Conservation (phyloP, 176 grass and related monocot species). For the Oryza meridionalis region DNA sequence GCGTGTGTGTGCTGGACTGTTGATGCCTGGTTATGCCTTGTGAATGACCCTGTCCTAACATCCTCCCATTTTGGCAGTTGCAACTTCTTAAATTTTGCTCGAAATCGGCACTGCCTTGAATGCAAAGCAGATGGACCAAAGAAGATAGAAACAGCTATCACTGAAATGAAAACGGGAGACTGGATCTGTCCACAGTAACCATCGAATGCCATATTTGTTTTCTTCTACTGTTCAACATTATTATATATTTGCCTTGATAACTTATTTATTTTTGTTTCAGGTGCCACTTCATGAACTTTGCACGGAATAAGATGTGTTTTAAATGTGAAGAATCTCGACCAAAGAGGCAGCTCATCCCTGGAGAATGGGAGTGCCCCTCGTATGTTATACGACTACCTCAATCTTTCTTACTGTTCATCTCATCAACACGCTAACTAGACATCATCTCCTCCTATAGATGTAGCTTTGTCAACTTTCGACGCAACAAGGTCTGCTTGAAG, state of each 20-base stretch:
- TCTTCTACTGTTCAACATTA: not conserved
- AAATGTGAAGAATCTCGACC: constrained; percentile 73
- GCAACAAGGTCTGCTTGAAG: constrained; percentile 60
- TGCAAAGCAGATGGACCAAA: constrained; percentile 78
- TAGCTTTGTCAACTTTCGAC: constrained; percentile 57
- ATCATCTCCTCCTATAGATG: constrained; percentile 46
- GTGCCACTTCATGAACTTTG: constrained; percentile 85
- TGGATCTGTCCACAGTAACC: constrained; percentile 83
- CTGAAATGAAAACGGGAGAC: constrained; percentile 86
- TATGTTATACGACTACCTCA: constrained; percentile 39
- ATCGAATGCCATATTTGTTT: constrained; percentile 6
- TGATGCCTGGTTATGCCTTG: not conserved
- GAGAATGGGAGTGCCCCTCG: constrained; percentile 91
- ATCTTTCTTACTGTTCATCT: not conserved
- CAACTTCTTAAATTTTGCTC: constrained; percentile 81
- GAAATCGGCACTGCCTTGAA: constrained; percentile 59
- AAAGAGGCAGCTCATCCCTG: constrained; percentile 68
- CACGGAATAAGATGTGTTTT: constrained; percentile 75
- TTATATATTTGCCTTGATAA: constrained; percentile 21
- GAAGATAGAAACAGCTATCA: constrained; percentile 25
- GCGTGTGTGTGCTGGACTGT: not conserved
- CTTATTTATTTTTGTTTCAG: constrained; percentile 48
- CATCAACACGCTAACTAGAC: constrained; percentile 16
- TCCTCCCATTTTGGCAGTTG: constrained; percentile 49
- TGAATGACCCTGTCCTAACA: constrained; percentile 12